Evolutionary conservation across 768 basidiomycete species (phyloP), one percentile per base, ranked within the genome.

Genomic region (Lactarius sp.): DNA sequence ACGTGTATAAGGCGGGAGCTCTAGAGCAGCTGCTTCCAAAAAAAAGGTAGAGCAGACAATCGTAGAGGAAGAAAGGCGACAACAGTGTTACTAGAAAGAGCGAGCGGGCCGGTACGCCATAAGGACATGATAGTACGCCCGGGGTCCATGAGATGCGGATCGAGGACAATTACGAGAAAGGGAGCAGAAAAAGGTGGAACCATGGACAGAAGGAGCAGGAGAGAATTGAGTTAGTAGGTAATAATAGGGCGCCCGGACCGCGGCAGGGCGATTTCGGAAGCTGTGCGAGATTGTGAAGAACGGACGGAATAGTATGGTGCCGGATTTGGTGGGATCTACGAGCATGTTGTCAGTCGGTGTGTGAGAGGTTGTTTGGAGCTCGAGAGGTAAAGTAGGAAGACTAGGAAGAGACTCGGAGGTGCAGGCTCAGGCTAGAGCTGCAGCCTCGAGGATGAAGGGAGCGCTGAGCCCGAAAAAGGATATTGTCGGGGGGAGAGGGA

Each of bases 381-480:
- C 41, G 52, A 59, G 42, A 39, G 52, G 20, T 16, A 20, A 47
- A 34, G 22, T 52, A 52, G 31, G 52, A 41, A 27, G 27, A 27
- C 27, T 27, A 27, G 27, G 27, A 27, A 27, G 27, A 27, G 27
- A 27, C 27, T 27, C 27, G 27, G 51, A 27, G 55, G 36, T 60
- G 13, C 33, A 47, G 12, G 14, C 10, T 20, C 33, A 47, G 12
- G 14, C 10, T 20, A 44, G 33, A 22, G 34, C 34, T 16, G 12
- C 22, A 36, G 54, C 61, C 39, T 56, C 41, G 61, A 57, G 52
- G 52, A 59, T 49, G 58, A 50, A 64, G 59, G 58, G 62, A 59
- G 62, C 58, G 58, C 58, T 59, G 62, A 64, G 52, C 58, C 52
- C 58, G 57, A 64, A 64, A 64, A 59, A 55, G 62, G 62, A 54